Conservation (phyloP, 176 grass and related monocot genomes). For the Oryza rufipogon region DNA sequence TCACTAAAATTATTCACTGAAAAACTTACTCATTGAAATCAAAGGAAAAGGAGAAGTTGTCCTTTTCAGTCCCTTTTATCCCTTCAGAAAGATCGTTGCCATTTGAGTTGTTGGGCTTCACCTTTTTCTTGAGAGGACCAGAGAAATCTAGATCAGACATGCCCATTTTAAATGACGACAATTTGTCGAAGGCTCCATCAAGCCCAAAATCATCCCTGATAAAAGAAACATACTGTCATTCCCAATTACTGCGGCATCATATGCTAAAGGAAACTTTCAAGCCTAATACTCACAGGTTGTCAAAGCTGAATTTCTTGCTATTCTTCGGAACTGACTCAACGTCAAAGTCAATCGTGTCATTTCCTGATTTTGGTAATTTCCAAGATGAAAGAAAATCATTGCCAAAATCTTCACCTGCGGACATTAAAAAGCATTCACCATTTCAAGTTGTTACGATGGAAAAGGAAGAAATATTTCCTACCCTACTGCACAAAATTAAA, state of each 20-base stretch:
- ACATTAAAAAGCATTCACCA: conserved; percentile 28
- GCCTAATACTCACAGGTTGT: conserved; percentile 70
- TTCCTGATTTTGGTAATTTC: conserved; percentile 69
- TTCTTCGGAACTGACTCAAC: conserved; percentile 61
- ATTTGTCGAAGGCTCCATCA: conserved; percentile 84
- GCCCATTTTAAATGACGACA: conserved; percentile 82
- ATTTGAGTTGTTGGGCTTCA: conserved; percentile 54
- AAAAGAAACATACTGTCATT: conserved; percentile 39
- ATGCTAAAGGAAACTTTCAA: conserved; percentile 23
- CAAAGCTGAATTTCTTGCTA: conserved; percentile 84
- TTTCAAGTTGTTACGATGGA: conserved; percentile 20
- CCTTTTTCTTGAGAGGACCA: conserved; percentile 73
- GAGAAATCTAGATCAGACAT: conserved; percentile 92
- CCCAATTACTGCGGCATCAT: conserved; percentile 20
- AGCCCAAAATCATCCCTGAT: conserved; percentile 91
- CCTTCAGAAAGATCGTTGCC: conserved; percentile 52
- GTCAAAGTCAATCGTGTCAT: conserved; percentile 69
- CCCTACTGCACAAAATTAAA: conserved; percentile 4
- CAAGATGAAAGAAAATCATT: conserved; percentile 85
- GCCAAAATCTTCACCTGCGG: conserved; percentile 87
- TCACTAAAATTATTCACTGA: not conserved
- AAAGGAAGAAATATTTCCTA: conserved; percentile 2
- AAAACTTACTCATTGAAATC: conserved; percentile 86
- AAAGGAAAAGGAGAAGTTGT: conserved; percentile 82
- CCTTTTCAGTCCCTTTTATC: conserved; percentile 67